Base-by-base conservation (phyloP, 257 asterid species). In the Plantago ovata region DNA sequence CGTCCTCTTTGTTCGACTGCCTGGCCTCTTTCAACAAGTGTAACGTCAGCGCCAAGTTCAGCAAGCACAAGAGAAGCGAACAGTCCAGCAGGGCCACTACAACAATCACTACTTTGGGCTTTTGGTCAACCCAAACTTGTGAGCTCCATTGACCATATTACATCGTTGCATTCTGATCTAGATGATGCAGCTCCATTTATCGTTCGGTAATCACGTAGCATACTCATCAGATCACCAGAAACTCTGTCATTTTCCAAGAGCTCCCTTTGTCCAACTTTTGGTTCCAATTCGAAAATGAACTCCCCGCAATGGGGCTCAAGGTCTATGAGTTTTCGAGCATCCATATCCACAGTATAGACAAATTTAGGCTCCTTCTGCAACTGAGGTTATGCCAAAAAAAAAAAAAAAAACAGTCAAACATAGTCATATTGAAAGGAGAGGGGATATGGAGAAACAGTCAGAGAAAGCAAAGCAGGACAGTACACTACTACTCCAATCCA, bases 11-110 rank as follows among this genome's bases (percentile, higher is more conserved):
- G 86, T 63, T 92, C 98, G 64, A 88, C 98, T 3, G 98, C 80
- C 70, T 92, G 77, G 62, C 98, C 98, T 77, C 98, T 82, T 82
- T 88, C 98, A 50, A 92, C 32, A 40, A 92, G 68, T 10, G 97
- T 80, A 60, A 92, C 97, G 74, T 92, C 87, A 16, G 89, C 98
- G 53, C 98, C 98, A 75, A 79, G 77, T 77, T 88, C 98, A 71
- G 97, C 97, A 54, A 92, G 95, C 68, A 88, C 98, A 52, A 92
- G 95, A 63, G 97, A 77, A 64, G 98, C 95, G 77, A 88, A 92
- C 72, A 92, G 73, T 62, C 98, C 98, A 12, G 97, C 80, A 38
- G 97, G 97, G 22, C 98, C 98, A 70, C 97, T 86, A 40, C 98
- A 70, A 82, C 89, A 65, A 92, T 89, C 9, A 79, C 89, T 33